These are phyloP conservation scores for Durusdinium trenchii DNA, from an alignment of 73 alveolate genomes.

Conservation along the genomic window DNA sequence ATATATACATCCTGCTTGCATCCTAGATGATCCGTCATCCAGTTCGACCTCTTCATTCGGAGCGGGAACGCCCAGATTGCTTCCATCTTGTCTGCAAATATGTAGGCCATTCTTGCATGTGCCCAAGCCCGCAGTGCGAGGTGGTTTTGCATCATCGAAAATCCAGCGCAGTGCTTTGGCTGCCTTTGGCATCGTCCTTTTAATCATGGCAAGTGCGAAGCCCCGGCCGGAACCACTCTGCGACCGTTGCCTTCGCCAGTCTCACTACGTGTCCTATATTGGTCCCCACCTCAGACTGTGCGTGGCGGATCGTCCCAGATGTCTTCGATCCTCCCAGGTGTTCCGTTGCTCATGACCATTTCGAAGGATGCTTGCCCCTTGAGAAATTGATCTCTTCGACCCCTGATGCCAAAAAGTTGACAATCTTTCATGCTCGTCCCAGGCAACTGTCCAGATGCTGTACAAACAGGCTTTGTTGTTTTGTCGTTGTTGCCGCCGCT, in stretches of 20 bases:
- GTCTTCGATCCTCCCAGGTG: constrained; percentile 17
- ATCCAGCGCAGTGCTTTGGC: no score
- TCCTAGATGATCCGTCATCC: constrained; percentile 30
- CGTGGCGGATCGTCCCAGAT: no score
- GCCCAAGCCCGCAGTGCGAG: background rate
- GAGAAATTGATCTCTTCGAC: no score
- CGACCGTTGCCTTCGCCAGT: background rate
- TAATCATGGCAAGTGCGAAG: no score
- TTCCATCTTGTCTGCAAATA: background rate
- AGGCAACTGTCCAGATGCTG: constrained; percentile 63
- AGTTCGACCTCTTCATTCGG: constrained; percentile 67
- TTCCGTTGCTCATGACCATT: constrained; percentile 59
- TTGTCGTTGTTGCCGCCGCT: background rate
- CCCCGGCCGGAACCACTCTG: no score
- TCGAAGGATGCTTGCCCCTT: constrained; percentile 25
- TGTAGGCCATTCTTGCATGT: background rate
- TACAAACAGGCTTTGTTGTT: background rate
- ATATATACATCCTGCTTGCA: background rate
- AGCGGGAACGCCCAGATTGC: background rate
- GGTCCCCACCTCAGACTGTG: background rate
- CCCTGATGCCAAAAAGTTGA: no score
- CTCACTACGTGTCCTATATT: background rate
- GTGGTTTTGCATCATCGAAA: constrained; percentile 22
- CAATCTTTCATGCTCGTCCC: background rate
- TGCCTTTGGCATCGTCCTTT: no score